Evolutionary conservation across 257 asterid species (phyloP).

Genomic region (Perilla frutescens): DNA sequence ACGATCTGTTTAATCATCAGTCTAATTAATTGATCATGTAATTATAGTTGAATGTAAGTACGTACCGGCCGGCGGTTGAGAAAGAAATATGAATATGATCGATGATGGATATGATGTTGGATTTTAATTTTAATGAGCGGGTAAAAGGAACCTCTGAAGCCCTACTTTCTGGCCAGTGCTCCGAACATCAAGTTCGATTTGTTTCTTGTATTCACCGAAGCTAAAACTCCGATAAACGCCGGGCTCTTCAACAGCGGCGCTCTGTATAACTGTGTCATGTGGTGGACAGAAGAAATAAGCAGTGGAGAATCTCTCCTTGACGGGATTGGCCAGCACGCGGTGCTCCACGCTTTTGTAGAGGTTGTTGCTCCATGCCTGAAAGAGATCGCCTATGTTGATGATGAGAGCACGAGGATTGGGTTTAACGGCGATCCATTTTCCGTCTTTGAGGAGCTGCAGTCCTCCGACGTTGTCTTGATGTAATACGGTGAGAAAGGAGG

Average conservation of each 20-base stretch:
- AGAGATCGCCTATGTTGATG: constrained; percentile 82
- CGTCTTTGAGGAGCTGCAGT: constrained; percentile 74
- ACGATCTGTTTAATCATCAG: no score
- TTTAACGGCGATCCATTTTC: constrained; percentile 78
- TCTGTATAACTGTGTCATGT: constrained; percentile 48
- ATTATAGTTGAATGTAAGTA: neutral
- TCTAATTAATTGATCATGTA: no score
- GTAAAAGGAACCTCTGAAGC: constrained; percentile 54
- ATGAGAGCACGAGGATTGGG: constrained; percentile 76
- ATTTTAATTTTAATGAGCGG: neutral
- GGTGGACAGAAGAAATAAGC: constrained; percentile 79
- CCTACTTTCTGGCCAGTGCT: constrained; percentile 67
- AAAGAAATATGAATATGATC: no score
- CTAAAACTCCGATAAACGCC: constrained; percentile 53
- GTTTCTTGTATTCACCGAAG: constrained; percentile 61
- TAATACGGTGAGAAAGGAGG: constrained; percentile 77
- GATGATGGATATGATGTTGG: no score
- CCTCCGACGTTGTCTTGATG: constrained; percentile 90
- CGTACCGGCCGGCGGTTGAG: no score
- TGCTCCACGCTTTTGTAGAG: constrained; percentile 69
- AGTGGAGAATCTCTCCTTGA: constrained; percentile 66
- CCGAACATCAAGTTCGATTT: constrained; percentile 60
- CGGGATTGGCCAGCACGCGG: constrained; percentile 60
- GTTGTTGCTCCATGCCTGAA: constrained; percentile 90
- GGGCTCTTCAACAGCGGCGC: constrained; percentile 42